These are phyloP conservation scores for Escovopsis weberi DNA, from an alignment of 2,329 filamentous ascomycete genomes.

Conservation along the genomic window DNA sequence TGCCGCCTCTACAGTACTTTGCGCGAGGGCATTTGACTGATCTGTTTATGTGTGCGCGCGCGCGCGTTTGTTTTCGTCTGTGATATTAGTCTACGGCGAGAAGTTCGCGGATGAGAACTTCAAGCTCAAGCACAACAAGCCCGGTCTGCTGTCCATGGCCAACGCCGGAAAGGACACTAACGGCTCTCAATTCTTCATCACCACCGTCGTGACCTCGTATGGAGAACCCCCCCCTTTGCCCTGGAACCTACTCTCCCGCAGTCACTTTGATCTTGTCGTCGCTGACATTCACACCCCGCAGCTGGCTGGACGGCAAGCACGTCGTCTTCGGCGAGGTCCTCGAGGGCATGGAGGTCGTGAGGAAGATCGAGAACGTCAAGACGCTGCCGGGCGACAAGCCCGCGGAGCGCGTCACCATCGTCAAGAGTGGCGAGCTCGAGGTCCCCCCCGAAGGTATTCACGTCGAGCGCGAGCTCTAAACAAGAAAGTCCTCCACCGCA, in stretches of 20 bases:
- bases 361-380: conserved; percentile 59
- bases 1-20: too few species aligned
- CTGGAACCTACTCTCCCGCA: too few species aligned
- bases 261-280: too few species aligned
- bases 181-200: conserved; percentile 85
- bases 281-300: conserved; percentile 13
- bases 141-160: conserved; percentile 72
- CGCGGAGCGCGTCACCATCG: conserved; percentile 54
- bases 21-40: too few species aligned
- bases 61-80: conserved; percentile 9
- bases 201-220: conserved; percentile 63
- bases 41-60: not conserved
- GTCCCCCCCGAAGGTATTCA: conserved; percentile 87
- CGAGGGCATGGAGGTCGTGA: conserved; percentile 69
- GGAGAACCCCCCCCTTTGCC: conserved; percentile 9
- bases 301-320: conserved; percentile 72
- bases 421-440: conserved; percentile 70
- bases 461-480: conserved; percentile 75
- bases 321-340: conserved; percentile 83
- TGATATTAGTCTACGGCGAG: conserved; percentile 53
- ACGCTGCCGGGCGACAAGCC: conserved; percentile 58
- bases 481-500: conserved; percentile 2
- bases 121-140: conserved; percentile 85
- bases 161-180: conserved; percentile 78
- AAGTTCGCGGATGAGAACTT: conserved; percentile 89